Evolutionary conservation across 345 rosid genomes (phyloP), one percentile per base, ranked within the genome.

Genomic region (Punica granatum): DNA sequence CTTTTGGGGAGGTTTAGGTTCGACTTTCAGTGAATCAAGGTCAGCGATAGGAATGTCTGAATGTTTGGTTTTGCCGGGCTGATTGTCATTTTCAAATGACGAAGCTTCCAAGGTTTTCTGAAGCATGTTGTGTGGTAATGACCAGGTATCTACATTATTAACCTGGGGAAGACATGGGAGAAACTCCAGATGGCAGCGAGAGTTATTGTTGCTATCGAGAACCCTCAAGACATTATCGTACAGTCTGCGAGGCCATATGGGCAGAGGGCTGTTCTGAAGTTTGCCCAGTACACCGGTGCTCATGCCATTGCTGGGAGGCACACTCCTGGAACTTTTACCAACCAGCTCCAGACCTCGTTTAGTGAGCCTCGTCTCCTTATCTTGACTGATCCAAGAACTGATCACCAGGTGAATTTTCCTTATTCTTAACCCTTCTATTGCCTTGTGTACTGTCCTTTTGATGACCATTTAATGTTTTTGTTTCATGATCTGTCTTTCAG

Each of bases 301-400:
- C 87, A 93, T 66, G 98, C 98, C 1, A 90, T 92, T 79, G 98
- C 98, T 65, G 98, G 98, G 44, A 88, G 98, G 80, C 98, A 93
- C 76, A 93, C 98, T 51, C 98, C 98, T 18, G 98, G 97, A 84
- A 93, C 98, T 26, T 93, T 93, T 69, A 93, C 98, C 59, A 93
- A 90, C 74, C 97, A 93, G 72, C 78, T 90, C 61, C 98, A 93
- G 66, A 90, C 98, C 0, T 88, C 97, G 0, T 93, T 93, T 84
- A 88, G 86, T 23, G 97, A 89, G 74, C 96, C 98, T 0, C 90
- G 94, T 64, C 89, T 90, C 2, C 67, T 90, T 37, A 90, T 93
- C 81, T 92, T 90, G n/a, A 93, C 98, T 0, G 98, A 93, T 42
- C 98, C 98, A 2, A 82, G 98, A 67, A 93, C 98, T 23, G 98